Evolutionary conservation across 371 early-diverging fungal genomes (phyloP), one percentile per base, ranked within the genome.

Genomic region (Mucor plumbeus): DNA sequence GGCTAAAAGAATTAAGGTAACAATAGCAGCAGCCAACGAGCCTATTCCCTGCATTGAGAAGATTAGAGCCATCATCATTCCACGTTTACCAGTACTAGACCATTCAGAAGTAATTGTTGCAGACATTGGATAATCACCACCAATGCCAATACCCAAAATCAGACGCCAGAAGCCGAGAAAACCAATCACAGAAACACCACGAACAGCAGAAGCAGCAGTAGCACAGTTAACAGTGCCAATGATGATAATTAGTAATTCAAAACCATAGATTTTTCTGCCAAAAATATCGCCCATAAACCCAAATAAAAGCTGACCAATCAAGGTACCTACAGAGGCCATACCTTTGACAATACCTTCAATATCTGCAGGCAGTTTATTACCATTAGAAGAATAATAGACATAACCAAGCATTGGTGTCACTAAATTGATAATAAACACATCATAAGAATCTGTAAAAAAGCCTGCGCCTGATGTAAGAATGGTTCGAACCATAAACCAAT

Each of bases 11-110:
- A 90, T 65, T 5, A 93, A 68, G 4, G 86, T 84, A 33, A 93
- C 90, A 21, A 93, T 56, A 19, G 87, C 81, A 2, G 92, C 91
- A 7, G 88, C 70, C 5, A 94, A 74, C 61, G 90, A 90, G 31
- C 94, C 95, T 50, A 94, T 58, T 4, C 47, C 95, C 74, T 94
- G 95, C 93, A 93, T 93, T 31, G 93, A 88, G 75, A 94, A 95
- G 41, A 95, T 93, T 21, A 90, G 87, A 3, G 94, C 90, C 75
- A 94, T 90, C 93, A 94, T 92, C 44, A 86, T 86, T 57, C 95
- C 95, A 56, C 95, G 88, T 65, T 86, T 84, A 41, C 85, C 78
- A 26, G 88, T 85, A 5, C 90, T 86, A 19, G 94, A 91, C 71
- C 92, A 94, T 76, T 95, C 95, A 41, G 94, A 85, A 4, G 94